Evolutionary conservation across 2,329 filamentous ascomycete species (phyloP).

Genomic region (Botrytis fragariae): DNA sequence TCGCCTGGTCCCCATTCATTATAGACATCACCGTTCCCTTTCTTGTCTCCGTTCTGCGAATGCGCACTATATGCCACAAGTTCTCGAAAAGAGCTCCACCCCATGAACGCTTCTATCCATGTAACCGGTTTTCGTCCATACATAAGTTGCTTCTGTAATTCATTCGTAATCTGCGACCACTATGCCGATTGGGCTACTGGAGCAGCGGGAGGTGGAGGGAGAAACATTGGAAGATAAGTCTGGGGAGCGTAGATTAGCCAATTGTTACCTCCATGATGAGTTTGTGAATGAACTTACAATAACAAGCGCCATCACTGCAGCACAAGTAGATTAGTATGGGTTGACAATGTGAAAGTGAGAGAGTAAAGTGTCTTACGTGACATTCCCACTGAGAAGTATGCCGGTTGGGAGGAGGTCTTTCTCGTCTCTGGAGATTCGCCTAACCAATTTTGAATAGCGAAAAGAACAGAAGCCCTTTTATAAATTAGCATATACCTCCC

Average conservation of each 20-base stretch:
- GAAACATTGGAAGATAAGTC: slow-evolving; percentile 64
- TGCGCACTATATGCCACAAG: neutral
- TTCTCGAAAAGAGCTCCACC: neutral
- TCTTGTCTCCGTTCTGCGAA: neutral
- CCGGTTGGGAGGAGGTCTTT: slow-evolving; percentile 66
- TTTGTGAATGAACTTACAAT: slow-evolving; percentile 42
- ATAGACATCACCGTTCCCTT: neutral
- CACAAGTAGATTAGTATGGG: slow-evolving; percentile 5
- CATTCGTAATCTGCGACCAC: neutral
- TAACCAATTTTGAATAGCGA: slow-evolving; percentile 74
- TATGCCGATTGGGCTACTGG: slow-evolving; percentile 44
- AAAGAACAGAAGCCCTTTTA: slow-evolving; percentile 66
- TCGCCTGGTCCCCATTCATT: neutral
- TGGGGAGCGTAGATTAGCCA: slow-evolving; percentile 24
- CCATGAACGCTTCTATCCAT: neutral
- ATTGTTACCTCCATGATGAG: neutral
- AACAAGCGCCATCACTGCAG: slow-evolving; percentile 37
- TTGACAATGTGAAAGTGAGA: neutral
- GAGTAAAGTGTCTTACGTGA: slow-evolving; percentile 50
- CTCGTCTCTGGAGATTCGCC: slow-evolving; percentile 67
- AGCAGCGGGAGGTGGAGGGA: slow-evolving; percentile 54
- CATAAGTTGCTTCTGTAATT: neutral
- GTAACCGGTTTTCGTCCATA: neutral
- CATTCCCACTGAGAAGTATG: slow-evolving; percentile 75
- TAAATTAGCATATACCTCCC: slow-evolving; percentile 20